Conservation (phyloP, 371 early-diverging fungal species). For the Rhizopus sp. region DNA sequence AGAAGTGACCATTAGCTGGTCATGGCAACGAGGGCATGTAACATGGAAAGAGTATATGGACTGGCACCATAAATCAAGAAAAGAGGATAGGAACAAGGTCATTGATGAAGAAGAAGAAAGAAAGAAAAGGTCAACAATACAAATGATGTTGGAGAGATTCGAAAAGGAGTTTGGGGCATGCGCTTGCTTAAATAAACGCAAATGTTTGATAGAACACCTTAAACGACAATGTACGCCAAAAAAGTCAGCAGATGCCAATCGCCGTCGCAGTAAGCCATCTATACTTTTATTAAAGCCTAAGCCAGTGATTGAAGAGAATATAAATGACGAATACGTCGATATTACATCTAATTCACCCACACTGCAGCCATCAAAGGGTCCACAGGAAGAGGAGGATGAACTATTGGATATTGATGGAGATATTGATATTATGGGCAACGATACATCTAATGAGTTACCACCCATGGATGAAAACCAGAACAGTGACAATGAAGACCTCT, state of each 20-base stretch:
- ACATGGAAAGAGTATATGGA: conserved; percentile 34
- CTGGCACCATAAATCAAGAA: conserved; percentile 20
- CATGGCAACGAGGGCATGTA: conserved; percentile 42
- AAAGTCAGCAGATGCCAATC: not conserved
- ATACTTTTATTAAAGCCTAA: conserved; percentile 19
- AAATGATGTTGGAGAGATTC: conserved; percentile 41
- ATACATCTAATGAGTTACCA: conserved; percentile 8
- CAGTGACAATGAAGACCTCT: conserved; percentile 18
- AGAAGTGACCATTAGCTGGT: conserved; percentile 75
- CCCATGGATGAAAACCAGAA: conserved; percentile 5
- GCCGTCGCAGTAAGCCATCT: conserved; percentile 11
- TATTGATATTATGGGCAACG: conserved; percentile 24
- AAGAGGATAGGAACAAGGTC: conserved; percentile 17
- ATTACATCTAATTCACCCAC: conserved; percentile 23
- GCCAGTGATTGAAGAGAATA: conserved; percentile 4
- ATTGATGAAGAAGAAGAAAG: conserved; percentile 37
- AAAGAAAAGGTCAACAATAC: conserved; percentile 27
- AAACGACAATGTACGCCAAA: conserved; percentile 19
- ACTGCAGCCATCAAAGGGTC: not conserved
- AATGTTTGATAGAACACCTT: conserved; percentile 40
- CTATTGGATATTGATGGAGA: conserved; percentile 27
- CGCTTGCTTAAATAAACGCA: conserved; percentile 47
- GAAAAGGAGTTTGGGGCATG: conserved; percentile 43
- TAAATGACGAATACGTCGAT: conserved; percentile 29
- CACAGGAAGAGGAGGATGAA: conserved; percentile 20